Evolutionary conservation across 2,329 filamentous ascomycete species (phyloP).

Genomic region (Fusarium avenaceum): DNA sequence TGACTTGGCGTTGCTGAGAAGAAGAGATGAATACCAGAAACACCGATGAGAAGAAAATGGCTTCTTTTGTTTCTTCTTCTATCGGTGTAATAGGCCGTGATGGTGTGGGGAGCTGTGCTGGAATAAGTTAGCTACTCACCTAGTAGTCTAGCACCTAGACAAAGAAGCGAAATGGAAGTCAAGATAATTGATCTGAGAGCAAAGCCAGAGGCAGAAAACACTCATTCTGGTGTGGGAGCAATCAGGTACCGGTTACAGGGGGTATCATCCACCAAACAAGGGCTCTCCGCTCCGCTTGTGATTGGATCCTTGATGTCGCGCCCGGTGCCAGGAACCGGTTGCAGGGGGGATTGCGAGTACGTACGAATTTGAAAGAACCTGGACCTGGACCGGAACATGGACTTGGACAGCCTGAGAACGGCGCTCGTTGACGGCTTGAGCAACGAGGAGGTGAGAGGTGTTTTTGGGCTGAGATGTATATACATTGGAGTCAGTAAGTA

Average conservation of each 20-base stretch:
- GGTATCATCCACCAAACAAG: constrained; percentile 43
- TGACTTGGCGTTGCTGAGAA: constrained; percentile 29
- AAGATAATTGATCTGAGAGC: constrained; percentile 33
- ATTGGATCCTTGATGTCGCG: constrained; percentile 32
- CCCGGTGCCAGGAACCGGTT: constrained; percentile 44
- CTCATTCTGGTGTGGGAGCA: constrained; percentile 41
- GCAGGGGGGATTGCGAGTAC: constrained; percentile 38
- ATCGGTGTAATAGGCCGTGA: constrained; percentile 4
- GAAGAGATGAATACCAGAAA: constrained; percentile 18
- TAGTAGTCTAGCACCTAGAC: constrained; percentile 18
- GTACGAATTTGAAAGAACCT: constrained; percentile 27
- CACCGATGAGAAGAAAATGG: constrained; percentile 6
- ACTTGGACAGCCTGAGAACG: not conserved
- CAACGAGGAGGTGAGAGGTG: not conserved
- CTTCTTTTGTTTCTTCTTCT: not conserved
- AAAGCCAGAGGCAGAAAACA: not conserved
- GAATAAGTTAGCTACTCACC: constrained; percentile 27
- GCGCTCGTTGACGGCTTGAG: not conserved
- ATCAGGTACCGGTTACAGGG: constrained; percentile 49
- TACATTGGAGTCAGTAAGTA: not conserved
- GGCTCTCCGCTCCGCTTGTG: constrained; percentile 36
- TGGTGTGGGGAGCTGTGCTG: constrained; percentile 19
- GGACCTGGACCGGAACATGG: not conserved
- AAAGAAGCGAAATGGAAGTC: constrained; percentile 44
- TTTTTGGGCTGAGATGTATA: constrained; percentile 1